Evolutionary conservation across 139 green algal species (phyloP), one percentile per base, ranked within the genome.

Genomic region (Chlamydomonas asymmetrica): DNA sequence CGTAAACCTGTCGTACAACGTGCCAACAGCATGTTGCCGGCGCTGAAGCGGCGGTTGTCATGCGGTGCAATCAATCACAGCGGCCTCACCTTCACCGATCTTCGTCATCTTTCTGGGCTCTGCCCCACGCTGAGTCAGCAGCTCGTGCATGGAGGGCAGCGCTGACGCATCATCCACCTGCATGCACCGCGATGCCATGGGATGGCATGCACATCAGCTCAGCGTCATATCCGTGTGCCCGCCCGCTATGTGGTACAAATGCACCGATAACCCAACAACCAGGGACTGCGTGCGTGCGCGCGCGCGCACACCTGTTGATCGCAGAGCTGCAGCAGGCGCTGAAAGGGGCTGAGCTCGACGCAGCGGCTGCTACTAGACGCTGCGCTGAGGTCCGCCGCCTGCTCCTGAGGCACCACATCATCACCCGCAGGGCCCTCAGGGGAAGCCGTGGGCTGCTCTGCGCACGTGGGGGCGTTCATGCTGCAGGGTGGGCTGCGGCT

Each of bases 311-410:
- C 88, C 67, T 85, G 45, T 69, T 97, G 92, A 0, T 81, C 85
- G 54, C 91, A 96, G 35, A 92, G 69, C 23, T 56, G n/a, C 39
- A 97, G 75, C 66, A 97, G 86, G 52, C 82, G 82, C 75, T 92
- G 72, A 80, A 97, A 65, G 0, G 87, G 77, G 2, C 80, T 76
- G 9, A 91, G 75, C 27, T 66, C 41, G n/a, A n/a, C n/a, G n/a
- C n/a, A n/a, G n/a, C n/a, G n/a, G n/a, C n/a, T n/a, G n/a, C n/a
- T n/a, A n/a, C n/a, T n/a, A n/a, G n/a, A n/a, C n/a, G n/a, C n/a
- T n/a, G n/a, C n/a, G n/a, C n/a, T n/a, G n/a, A n/a, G n/a, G n/a
- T n/a, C n/a, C n/a, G n/a, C n/a, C n/a, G n/a, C n/a, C n/a, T n/a
- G n/a, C n/a, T n/a, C n/a, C n/a, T n/a, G n/a, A n/a, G n/a, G n/a